A percentile compares a stretch with the other conserved stretches of the same genome.
These are phyloP conservation scores for Aspergillus baeticus DNA, from an alignment of 495 filamentous ascomycete species.

Conservation along the genomic window DNA sequence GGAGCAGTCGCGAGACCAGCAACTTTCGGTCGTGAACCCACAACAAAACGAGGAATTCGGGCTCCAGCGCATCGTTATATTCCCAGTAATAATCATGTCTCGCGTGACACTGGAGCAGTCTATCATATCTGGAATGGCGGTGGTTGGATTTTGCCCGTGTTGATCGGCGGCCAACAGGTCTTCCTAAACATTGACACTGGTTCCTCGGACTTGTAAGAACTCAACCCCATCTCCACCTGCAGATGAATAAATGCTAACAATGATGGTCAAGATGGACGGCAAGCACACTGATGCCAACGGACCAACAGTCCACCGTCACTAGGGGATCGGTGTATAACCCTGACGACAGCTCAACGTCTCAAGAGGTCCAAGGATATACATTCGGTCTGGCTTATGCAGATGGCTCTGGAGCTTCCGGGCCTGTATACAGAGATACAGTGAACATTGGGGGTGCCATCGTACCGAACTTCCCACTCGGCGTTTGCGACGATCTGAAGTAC, in stretches of 20 bases:
- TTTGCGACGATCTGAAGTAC: conserved; percentile 7
- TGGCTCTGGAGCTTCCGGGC: conserved; percentile 10
- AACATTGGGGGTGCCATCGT: conserved; percentile 13
- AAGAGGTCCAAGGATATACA: neutral
- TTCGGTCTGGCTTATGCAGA: conserved; percentile 8
- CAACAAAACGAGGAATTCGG: conserved; percentile 3
- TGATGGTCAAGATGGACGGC: conserved; percentile 1
- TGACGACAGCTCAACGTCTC: conserved; percentile 4
- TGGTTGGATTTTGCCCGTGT: conserved; percentile 11
- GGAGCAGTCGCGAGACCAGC: neutral
- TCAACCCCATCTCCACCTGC: neutral
- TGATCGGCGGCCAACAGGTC: conserved; percentile 12
- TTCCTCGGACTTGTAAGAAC: conserved; percentile 9
- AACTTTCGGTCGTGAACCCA: neutral
- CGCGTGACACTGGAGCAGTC: conserved; percentile 7
- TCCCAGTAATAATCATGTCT: neutral
- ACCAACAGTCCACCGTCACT: conserved; percentile 11
- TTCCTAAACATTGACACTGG: conserved; percentile 11
- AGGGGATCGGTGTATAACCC: conserved; percentile 8
- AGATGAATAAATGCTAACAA: neutral
- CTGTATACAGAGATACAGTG: conserved; percentile 9
- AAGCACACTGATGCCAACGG: conserved; percentile 5
- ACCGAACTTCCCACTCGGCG: conserved; percentile 8
- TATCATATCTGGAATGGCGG: conserved; percentile 7
- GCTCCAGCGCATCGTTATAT: conserved; percentile 2